These are phyloP conservation scores for Teunomyces lycoperdinae DNA, from an alignment of 805 yeast species.

Conservation along the genomic window DNA sequence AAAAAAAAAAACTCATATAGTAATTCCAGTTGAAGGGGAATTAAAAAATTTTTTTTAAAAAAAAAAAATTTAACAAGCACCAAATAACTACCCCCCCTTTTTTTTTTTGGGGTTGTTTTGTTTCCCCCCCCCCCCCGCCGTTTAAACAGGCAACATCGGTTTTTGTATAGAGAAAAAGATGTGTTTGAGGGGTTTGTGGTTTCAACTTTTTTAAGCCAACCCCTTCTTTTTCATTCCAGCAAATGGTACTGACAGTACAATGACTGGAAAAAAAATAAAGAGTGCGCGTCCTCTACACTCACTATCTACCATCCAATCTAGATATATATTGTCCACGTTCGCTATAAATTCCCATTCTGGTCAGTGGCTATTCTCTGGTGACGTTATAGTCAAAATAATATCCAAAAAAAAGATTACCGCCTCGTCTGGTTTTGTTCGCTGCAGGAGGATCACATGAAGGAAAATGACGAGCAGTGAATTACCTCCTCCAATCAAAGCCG, in stretches of 20 bases:
- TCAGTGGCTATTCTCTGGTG: not conserved
- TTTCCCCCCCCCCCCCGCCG: no score
- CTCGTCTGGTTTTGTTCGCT: not conserved
- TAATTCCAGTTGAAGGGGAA: no score
- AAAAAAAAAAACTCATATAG: no score
- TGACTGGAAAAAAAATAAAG: not conserved
- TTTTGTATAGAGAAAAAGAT: no score
- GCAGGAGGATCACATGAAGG: not conserved
- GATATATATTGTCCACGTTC: not conserved
- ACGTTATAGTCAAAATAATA: not conserved
- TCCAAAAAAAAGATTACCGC: not conserved
- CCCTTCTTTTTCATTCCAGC: no score
- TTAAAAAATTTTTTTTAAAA: no score
- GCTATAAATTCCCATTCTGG: not conserved
- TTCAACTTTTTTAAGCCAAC: not conserved
- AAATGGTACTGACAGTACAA: not conserved
- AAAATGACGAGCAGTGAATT: not conserved
- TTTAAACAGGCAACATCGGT: not conserved
- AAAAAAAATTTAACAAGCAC: no score
- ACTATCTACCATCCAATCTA: not conserved
- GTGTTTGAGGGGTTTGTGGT: not conserved
- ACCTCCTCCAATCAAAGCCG: not conserved
- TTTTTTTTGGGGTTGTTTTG: not conserved
- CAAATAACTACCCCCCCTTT: no score
- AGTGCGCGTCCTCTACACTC: not conserved